phyloP scores from a whole-genome alignment of 2,329 filamentous ascomycete genomes.

The Clonostachys byssicola region DNA sequence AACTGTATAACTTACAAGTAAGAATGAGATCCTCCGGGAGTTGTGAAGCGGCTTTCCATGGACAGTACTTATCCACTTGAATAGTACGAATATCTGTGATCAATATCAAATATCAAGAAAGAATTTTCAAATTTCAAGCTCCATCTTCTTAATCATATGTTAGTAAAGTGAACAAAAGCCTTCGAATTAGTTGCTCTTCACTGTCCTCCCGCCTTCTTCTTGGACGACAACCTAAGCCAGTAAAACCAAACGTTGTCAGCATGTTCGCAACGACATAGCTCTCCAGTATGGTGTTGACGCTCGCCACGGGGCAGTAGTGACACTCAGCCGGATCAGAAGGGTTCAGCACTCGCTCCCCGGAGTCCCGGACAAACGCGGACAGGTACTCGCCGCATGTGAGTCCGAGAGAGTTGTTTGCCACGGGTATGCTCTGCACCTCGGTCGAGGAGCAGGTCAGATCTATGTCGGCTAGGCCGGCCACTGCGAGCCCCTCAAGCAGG shows the following conservation, averaged over 20 bases:
- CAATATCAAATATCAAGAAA: no score
- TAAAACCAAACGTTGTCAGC: conserved; percentile 44
- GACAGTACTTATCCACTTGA: no score
- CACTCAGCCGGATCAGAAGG: conserved; percentile 34
- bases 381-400: conserved; percentile 50
- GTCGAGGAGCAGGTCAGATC: conserved; percentile 56
- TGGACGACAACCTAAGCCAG: conserved; percentile 37
- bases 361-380: no score
- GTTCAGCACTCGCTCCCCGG: no score
- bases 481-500: conserved; percentile 61
- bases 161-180: no score
- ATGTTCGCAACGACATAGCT: conserved; percentile 50
- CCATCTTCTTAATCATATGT: no score
- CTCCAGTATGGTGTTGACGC: conserved; percentile 36
- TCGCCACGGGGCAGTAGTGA: conserved; percentile 35
- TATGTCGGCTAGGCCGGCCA: conserved; percentile 58
- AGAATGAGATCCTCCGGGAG: no score
- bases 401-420: conserved; percentile 40
- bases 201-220: conserved; percentile 8
- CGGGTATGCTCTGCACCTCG: conserved; percentile 60
- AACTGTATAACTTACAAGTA: no score
- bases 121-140: no score
- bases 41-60: no score
- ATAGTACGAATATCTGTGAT: no score
- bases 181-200: no score